Evolutionary conservation across 2,329 filamentous ascomycete species (phyloP).

Genomic region (Xylaria hypoxylon): DNA sequence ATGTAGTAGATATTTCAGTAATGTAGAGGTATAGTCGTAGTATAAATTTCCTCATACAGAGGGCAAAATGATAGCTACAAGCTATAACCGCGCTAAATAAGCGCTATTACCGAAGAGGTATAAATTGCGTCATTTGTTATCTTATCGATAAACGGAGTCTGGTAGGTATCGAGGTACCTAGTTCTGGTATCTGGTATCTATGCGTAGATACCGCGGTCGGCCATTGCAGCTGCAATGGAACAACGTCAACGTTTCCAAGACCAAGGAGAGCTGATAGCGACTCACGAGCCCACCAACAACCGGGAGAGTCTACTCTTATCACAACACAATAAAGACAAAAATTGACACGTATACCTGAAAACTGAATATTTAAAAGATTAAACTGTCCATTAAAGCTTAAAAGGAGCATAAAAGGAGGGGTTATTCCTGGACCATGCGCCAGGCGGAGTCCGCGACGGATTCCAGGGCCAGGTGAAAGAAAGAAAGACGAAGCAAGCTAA

Average conservation of each 20-base stretch:
- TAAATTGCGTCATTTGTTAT: slow-evolving; percentile 30
- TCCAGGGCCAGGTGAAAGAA: slow-evolving; percentile 46
- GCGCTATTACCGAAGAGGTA: background rate
- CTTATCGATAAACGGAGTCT: slow-evolving; percentile 35
- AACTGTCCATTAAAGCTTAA: background rate
- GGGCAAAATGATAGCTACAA: no score
- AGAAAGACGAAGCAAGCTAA: slow-evolving; percentile 14
- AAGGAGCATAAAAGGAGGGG: slow-evolving; percentile 13
- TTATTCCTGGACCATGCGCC: slow-evolving; percentile 43
- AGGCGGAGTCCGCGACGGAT: slow-evolving; percentile 45
- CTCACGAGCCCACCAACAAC: slow-evolving; percentile 29
- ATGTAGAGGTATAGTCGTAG: no score
- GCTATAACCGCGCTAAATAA: no score
- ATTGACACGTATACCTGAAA: slow-evolving; percentile 6
- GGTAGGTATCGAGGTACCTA: slow-evolving; percentile 1
- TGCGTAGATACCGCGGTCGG: slow-evolving; percentile 2
- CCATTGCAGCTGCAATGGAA: slow-evolving; percentile 23
- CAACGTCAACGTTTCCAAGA: slow-evolving; percentile 18
- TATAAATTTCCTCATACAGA: no score
- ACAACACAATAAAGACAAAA: background rate
- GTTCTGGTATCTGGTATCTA: background rate
- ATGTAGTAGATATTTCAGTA: no score
- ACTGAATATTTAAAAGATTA: background rate
- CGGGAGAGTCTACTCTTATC: background rate
- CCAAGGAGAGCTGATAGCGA: slow-evolving; percentile 17